A percentile compares a stretch with the other conserved stretches of the same genome.
These are phyloP conservation scores for Ophiostoma australiae DNA, from an alignment of 2,329 filamentous ascomycete genomes.

Conservation along the genomic window DNA sequence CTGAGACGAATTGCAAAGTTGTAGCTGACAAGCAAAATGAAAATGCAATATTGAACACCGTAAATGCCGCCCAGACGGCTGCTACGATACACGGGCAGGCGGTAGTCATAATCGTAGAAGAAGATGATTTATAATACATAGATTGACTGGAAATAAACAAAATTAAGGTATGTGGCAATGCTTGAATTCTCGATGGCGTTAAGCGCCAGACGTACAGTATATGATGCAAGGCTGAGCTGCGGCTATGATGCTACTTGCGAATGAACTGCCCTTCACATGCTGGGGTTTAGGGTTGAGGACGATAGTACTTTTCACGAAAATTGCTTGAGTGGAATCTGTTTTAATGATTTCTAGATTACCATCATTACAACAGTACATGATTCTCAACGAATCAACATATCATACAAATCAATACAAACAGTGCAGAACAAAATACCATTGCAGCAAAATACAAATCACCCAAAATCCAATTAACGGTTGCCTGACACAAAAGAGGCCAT, in stretches of 20 bases:
- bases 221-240: neutral
- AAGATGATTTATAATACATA: neutral
- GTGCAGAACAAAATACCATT: neutral
- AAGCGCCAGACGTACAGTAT: neutral
- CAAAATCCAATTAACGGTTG: neutral
- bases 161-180: neutral
- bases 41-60: too few species aligned
- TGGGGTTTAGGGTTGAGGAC: too few species aligned
- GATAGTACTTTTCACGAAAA: too few species aligned
- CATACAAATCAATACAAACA: too few species aligned
- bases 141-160: neutral
- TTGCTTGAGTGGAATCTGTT: too few species aligned
- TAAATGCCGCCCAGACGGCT: too few species aligned
- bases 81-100: neutral
- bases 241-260: neutral
- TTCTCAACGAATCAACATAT: too few species aligned
- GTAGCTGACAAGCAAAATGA: too few species aligned
- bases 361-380: too few species aligned
- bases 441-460: neutral
- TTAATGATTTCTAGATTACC: too few species aligned
- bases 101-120: neutral
- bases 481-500: neutral
- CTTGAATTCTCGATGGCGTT: neutral
- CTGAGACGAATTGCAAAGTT: too few species aligned
- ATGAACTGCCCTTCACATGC: too few species aligned